Base-by-base conservation (phyloP, 2,329 filamentous ascomycete genomes). In the Aciculosporium take region DNA sequence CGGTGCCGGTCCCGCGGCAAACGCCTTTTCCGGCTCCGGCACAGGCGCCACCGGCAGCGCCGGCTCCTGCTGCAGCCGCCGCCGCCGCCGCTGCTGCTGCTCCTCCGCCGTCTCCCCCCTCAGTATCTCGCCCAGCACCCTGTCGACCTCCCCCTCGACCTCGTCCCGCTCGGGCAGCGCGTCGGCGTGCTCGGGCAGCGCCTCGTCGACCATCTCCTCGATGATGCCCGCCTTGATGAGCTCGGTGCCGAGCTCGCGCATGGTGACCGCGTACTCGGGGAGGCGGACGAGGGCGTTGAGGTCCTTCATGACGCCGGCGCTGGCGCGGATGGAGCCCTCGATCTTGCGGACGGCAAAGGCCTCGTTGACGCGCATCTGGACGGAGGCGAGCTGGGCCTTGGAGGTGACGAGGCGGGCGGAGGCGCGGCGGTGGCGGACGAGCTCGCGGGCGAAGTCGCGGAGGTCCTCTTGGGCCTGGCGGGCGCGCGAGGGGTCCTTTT, bases 321-420 rank as follows among this genome's bases (percentile, higher is more conserved):
- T 85, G 32, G 83, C 81, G 50, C 77, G 75, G 56, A 98, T 87
- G 54, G 81, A 87, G 35, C 88, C 89, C 64, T 96, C 88, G 48
- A 98, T 96, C 70, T 94, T 94, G 51, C 86, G 80, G 53, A 96
- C 81, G 2, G 86, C 84, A 61, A 96, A 96, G 1, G 91, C 88
- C 66, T 96, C 89, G 56, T 88, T 86, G 56, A 98, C 89, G 64
- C 96, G 91, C 87, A 96, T 94, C 62, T 89, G 81, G 33, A 98
- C 89, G 50, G 82, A 89, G 57, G 81, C 79, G 37, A 98, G 74
- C 64, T 96, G 91, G 2, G 91, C 91, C 59, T 93, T 93, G 53
- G 81, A 82, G 0, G 89, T 96, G 15, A 81, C 71, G 30, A 96
- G 72, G 4, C 91, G 78, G 24, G 71, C 65, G 15, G 72, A 73